A percentile compares a stretch with the other conserved stretches of the same genome.
These are phyloP conservation scores for Colletotrichum orbiculare DNA, from an alignment of 2,329 filamentous ascomycete genomes.

Conservation along the genomic window DNA sequence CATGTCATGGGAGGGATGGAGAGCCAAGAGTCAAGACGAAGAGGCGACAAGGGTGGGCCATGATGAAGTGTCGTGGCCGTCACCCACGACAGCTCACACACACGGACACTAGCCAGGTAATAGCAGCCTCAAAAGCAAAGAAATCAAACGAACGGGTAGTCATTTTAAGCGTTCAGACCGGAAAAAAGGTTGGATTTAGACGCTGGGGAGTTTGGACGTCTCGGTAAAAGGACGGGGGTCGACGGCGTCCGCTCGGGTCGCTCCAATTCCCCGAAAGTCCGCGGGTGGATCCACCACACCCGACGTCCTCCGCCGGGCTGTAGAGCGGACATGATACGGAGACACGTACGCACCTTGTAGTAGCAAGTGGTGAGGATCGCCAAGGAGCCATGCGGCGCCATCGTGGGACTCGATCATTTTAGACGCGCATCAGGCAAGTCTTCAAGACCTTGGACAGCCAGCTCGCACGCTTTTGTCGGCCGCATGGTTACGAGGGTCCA, in stretches of 20 bases:
- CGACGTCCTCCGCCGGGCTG: slow-evolving; percentile 7
- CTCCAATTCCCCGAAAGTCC: slow-evolving; percentile 26
- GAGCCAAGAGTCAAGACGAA: too few relatives aligned
- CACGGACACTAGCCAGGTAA: not conserved
- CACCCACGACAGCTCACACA: too few relatives aligned
- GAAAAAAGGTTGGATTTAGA: slow-evolving; percentile 19
- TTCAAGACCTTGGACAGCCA: not conserved
- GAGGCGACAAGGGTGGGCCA: too few relatives aligned
- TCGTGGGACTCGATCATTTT: slow-evolving; percentile 21
- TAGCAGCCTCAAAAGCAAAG: not conserved
- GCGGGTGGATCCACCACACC: slow-evolving; percentile 4
- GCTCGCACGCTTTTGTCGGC: slow-evolving; percentile 2
- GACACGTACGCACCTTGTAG: too few relatives aligned
- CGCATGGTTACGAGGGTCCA: not conserved
- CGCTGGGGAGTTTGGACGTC: slow-evolving; percentile 28
- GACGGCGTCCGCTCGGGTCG: slow-evolving; percentile 31
- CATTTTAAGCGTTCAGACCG: slow-evolving; percentile 10
- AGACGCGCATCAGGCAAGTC: slow-evolving; percentile 7
- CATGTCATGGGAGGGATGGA: too few relatives aligned
- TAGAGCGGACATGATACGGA: not conserved
- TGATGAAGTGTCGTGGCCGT: too few relatives aligned
- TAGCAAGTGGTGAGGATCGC: slow-evolving; percentile 20
- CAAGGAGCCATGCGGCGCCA: slow-evolving; percentile 21
- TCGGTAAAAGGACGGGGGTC: slow-evolving; percentile 31
- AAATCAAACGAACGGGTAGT: slow-evolving; percentile 9